Conservation (phyloP, 2,329 filamentous ascomycete genomes). For the Simplicillium aogashimaense region DNA sequence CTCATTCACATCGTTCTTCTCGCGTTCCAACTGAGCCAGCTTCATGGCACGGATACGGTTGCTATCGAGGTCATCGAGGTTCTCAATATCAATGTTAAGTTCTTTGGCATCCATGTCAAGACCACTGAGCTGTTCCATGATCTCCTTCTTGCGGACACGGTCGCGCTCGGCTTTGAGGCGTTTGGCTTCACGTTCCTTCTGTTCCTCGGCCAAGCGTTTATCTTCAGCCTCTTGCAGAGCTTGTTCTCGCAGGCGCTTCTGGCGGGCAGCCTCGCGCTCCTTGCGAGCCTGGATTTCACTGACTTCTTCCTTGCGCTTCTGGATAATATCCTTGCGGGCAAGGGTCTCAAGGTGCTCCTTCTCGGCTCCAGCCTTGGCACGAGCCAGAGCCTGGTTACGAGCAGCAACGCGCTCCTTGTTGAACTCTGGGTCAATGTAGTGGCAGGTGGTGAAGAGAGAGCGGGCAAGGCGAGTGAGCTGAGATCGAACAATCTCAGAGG, state of each 20-base stretch:
- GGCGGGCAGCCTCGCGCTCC: slow-evolving; percentile 85
- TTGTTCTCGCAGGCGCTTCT: slow-evolving; percentile 78
- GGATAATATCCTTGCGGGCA: slow-evolving; percentile 79
- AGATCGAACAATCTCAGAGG: slow-evolving; percentile 92
- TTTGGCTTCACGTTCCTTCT: slow-evolving; percentile 79
- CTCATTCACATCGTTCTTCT: slow-evolving; percentile 94
- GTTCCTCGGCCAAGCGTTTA: slow-evolving; percentile 82
- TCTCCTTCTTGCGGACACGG: slow-evolving; percentile 82
- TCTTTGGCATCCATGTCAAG: slow-evolving; percentile 80
- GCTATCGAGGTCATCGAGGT: slow-evolving; percentile 79
- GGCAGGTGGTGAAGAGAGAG: slow-evolving; percentile 84
- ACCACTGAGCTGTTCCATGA: slow-evolving; percentile 86
- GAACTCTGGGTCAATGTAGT: slow-evolving; percentile 88
- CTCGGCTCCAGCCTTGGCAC: slow-evolving; percentile 80
- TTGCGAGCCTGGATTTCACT: slow-evolving; percentile 78
- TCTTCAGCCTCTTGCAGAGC: slow-evolving; percentile 85
- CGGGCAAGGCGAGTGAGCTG: slow-evolving; percentile 88
- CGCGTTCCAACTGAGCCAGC: slow-evolving; percentile 88
- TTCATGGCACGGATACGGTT: slow-evolving; percentile 90
- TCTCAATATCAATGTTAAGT: slow-evolving; percentile 64
- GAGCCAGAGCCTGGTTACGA: slow-evolving; percentile 68
- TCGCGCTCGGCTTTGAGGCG: slow-evolving; percentile 80
- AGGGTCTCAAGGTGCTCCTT: slow-evolving; percentile 82
- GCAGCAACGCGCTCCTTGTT: slow-evolving; percentile 72
- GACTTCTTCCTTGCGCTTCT: slow-evolving; percentile 95